Evolutionary conservation across 768 basidiomycete species (phyloP), one percentile per base, ranked within the genome.

Genomic region (Daedaleopsis nitida): DNA sequence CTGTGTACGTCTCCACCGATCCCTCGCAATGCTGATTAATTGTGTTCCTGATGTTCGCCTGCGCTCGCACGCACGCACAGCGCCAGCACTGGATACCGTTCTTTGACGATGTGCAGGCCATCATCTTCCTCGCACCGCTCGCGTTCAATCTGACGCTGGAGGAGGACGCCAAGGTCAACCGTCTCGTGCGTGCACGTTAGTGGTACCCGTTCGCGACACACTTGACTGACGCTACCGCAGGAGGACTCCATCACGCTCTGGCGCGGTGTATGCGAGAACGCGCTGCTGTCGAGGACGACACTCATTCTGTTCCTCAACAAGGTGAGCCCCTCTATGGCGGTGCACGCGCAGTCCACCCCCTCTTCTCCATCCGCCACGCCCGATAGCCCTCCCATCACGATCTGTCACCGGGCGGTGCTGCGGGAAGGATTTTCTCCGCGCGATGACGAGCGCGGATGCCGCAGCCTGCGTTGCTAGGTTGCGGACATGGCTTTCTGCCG

Each of bases 251-350:
- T 92, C 14, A 73, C 74, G 47, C 77, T 92, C 0, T 92, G 89
- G 89, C 83, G 83, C 60, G 82, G 86, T 44, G 80, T 92, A 17
- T 92, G 91, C 69, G 65, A 77, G 8, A 91, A 85, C 55, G 78
- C 78, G 64, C 78, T 92, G 2, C 78, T 92, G 1, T 75, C 80
- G 12, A 77, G 81, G 52, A 81, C 86, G 17, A 84, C 83, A 60
- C 76, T 92, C n/a, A 85, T 91, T 34, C 73, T 92, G 13, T 92
- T 92, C 74, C 77, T 91, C 60, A 92, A 92, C 69, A 92, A 92
- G 77, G 85, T 82, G 61, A 27, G 72, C 65, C 11, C n/a, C 13
- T 19, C 19, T 34, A 11, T 48, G 47, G 17, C 27, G 27, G 27
- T 32, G 27, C 27, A 32, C 27, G 27, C 27, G 27, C 27, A 32